Evolutionary conservation across 225 moss, liverwort and hornwort species (phyloP).

Genomic region (Sphagnum tenellum): DNA sequence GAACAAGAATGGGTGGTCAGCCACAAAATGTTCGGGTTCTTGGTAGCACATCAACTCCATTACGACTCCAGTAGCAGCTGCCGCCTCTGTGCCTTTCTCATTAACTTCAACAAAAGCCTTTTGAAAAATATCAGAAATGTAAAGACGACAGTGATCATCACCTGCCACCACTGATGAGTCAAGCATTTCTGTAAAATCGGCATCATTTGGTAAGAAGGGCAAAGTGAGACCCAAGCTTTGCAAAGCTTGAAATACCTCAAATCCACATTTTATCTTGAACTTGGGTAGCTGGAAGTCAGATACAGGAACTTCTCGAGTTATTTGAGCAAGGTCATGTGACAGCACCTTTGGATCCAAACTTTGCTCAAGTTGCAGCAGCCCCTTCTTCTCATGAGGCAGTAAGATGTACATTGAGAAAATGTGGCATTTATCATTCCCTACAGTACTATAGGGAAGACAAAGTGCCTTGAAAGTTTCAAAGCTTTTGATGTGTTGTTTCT

Average conservation of each 20-base stretch:
- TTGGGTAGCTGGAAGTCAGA: conserved; percentile 28
- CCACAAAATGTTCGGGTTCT: conserved; percentile 23
- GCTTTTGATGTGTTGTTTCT: conserved; percentile 20
- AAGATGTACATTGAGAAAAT: conserved; percentile 44
- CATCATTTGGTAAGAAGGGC: conserved; percentile 25
- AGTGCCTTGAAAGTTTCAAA: conserved; percentile 30
- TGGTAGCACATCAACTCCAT: conserved; percentile 6
- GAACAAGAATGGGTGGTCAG: conserved; percentile 51
- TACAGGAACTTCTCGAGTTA: conserved; percentile 18
- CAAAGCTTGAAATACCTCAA: conserved; percentile 22
- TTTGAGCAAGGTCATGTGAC: conserved; percentile 18
- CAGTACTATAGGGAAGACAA: conserved; percentile 23
- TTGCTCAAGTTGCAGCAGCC: conserved; percentile 34
- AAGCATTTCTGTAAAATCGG: conserved; percentile 51
- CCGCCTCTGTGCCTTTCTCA: conserved; percentile 59
- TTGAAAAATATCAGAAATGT: conserved; percentile 35
- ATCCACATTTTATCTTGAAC: conserved; percentile 36
- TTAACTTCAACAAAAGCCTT: conserved; percentile 65
- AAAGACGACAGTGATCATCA: conserved; percentile 5
- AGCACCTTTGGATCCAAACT: conserved; percentile 25
- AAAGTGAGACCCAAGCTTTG: conserved; percentile 28
- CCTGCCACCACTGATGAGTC: neutral
- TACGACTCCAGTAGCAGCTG: conserved; percentile 23
- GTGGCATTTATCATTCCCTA: conserved; percentile 24
- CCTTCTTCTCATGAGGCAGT: conserved; percentile 40